phyloP scores from a whole-genome alignment of 768 basidiomycete species.

The Psilocybe azurescens region DNA sequence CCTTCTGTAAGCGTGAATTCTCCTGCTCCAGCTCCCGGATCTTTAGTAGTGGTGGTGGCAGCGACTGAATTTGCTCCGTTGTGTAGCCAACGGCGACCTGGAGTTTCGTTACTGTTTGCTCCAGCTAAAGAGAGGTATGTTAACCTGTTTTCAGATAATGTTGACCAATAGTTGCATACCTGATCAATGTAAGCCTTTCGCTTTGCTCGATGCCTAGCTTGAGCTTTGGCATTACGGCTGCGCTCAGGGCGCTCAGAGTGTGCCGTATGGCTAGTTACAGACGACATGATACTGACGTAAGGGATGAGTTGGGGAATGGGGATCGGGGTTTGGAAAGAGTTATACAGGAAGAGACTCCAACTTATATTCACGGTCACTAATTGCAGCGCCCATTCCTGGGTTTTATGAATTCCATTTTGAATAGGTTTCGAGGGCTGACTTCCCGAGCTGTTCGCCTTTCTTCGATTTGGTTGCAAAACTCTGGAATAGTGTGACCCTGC shows the following conservation, averaged over 20 bases:
- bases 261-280: conserved; percentile 59
- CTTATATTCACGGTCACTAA: conserved; percentile 45
- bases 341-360: conserved; percentile 33
- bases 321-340: conserved; percentile 56
- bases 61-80: conserved; percentile 74
- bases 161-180: conserved; percentile 44
- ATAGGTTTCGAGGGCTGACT: conserved; percentile 39
- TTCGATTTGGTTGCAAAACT: conserved; percentile 45
- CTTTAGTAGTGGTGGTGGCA: conserved; percentile 75
- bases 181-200: conserved; percentile 94
- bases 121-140: conserved; percentile 55
- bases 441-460: conserved; percentile 57
- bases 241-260: conserved; percentile 75
- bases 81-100: conserved; percentile 76
- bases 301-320: conserved; percentile 47
- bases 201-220: conserved; percentile 90
- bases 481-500: conserved; percentile 46
- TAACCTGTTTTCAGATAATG: neutral
- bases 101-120: conserved; percentile 85
- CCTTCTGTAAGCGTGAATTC: conserved; percentile 69
- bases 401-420: conserved; percentile 40
- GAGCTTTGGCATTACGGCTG: conserved; percentile 87
- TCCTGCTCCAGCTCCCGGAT: conserved; percentile 87
- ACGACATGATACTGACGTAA: conserved; percentile 67
- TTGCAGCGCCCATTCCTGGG: conserved; percentile 40